Percentiles rank a stretch among this genome's conserved stretches.
phyloP scores from a whole-genome alignment of 768 basidiomycete species.

The Lactarius psammicola region DNA sequence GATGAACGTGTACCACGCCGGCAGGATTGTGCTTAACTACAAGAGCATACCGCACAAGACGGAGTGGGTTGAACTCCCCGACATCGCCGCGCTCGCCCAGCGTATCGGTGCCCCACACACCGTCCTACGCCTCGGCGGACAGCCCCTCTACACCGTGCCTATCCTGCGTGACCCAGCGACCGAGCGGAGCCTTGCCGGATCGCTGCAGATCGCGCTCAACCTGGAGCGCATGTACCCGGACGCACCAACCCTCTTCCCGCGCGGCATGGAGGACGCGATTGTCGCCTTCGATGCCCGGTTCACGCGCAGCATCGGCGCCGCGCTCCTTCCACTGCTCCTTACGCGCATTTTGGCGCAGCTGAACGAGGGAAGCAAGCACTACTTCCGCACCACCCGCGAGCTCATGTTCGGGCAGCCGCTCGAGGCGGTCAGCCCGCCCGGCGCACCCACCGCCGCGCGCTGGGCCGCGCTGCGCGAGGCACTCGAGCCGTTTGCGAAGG shows the following conservation, averaged over 20 bases:
- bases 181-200: slow-evolving; percentile 39
- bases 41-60: slow-evolving; percentile 47
- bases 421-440: slow-evolving; percentile 40
- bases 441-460: slow-evolving; percentile 33
- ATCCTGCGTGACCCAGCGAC: slow-evolving; percentile 47
- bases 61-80: slow-evolving; percentile 51
- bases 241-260: slow-evolving; percentile 40
- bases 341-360: slow-evolving; percentile 30
- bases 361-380: slow-evolving; percentile 37
- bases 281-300: slow-evolving; percentile 31
- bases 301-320: slow-evolving; percentile 6
- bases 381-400: slow-evolving; percentile 42
- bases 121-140: slow-evolving; percentile 35
- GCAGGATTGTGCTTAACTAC: slow-evolving; percentile 41
- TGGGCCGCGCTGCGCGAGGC: slow-evolving; percentile 41
- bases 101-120: slow-evolving; percentile 42
- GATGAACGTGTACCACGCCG: background rate
- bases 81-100: slow-evolving; percentile 42
- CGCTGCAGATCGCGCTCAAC: slow-evolving; percentile 46
- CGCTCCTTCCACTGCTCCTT: slow-evolving; percentile 17
- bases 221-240: slow-evolving; percentile 48
- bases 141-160: slow-evolving; percentile 44
- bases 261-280: slow-evolving; percentile 23
- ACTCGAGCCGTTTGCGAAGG: slow-evolving; percentile 33
- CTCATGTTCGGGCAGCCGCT: slow-evolving; percentile 36